Percentiles rank a stretch among this genome's conserved stretches.
phyloP scores from a whole-genome alignment of 2,329 filamentous ascomycete species.

The Dactylellina haptotyla region DNA sequence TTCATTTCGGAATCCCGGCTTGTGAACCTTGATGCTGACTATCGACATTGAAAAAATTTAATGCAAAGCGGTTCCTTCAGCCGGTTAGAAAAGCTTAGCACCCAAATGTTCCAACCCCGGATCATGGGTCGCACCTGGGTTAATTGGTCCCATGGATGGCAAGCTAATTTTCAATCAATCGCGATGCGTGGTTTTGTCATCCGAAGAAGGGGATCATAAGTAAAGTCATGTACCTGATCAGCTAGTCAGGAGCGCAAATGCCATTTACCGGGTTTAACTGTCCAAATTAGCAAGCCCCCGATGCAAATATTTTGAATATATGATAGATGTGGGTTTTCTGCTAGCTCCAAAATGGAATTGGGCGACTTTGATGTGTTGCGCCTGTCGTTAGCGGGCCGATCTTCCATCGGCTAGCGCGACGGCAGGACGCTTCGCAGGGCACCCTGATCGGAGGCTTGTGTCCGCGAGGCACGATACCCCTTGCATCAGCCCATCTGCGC shows the following conservation, averaged over 20 bases:
- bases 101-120: constrained; percentile 29
- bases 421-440: constrained; percentile 6
- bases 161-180: constrained; percentile 41
- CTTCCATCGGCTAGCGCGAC: constrained; percentile 27
- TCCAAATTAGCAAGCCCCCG: no score
- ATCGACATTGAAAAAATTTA: not conserved
- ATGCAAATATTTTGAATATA: no score
- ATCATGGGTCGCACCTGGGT: constrained; percentile 5
- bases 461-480: constrained; percentile 21
- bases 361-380: constrained; percentile 28
- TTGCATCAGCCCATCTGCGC: constrained; percentile 3
- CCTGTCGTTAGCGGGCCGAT: constrained; percentile 44
- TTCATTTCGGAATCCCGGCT: constrained; percentile 53
- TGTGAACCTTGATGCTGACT: constrained; percentile 15
- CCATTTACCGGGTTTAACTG: no score
- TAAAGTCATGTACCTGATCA: not conserved
- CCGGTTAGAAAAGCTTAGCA: constrained; percentile 50
- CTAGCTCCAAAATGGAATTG: not conserved
- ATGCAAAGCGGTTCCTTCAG: constrained; percentile 20
- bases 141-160: constrained; percentile 15
- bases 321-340: not conserved
- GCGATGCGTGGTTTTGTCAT: constrained; percentile 52
- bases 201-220: constrained; percentile 7
- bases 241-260: not conserved
- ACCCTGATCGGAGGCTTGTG: constrained; percentile 32